Evolutionary conservation across 257 asterid species (phyloP).

Genomic region (Dorcoceras hygrometricum): DNA sequence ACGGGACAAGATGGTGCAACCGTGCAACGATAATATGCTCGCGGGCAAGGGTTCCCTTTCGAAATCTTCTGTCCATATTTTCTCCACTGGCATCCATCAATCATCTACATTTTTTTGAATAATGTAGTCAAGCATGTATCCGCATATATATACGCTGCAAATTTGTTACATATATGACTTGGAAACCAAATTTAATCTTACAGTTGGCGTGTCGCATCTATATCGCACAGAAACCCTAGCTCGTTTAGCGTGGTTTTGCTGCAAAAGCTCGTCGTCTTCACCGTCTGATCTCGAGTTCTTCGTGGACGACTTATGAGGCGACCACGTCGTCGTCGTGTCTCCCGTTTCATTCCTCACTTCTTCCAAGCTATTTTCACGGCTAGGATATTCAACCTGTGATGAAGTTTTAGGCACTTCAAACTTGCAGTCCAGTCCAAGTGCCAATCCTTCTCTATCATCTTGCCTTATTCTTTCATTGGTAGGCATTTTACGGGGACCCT

Average conservation of each 20-base stretch:
- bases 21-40: conserved; percentile 96
- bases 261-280: conserved; percentile 54
- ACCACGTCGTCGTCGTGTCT: conserved; percentile 37
- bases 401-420: conserved; percentile 30
- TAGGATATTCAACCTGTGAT: conserved; percentile 27
- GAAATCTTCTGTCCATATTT: conserved; percentile 95
- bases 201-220: conserved; percentile 91
- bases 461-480: conserved; percentile 25
- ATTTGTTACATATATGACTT: neutral
- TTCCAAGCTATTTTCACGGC: conserved; percentile 52
- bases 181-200: conserved; percentile 20
- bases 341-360: conserved; percentile 52
- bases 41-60: conserved; percentile 95
- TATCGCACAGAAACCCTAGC: conserved; percentile 96
- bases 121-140: no score
- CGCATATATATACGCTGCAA: neutral
- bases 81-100: conserved; percentile 98
- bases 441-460: conserved; percentile 42
- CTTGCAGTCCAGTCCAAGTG: conserved; percentile 62
- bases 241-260: conserved; percentile 71
- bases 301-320: conserved; percentile 29
- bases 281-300: conserved; percentile 47
- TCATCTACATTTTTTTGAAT: conserved; percentile 46
- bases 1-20: conserved; percentile 89
- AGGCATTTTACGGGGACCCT: conserved; percentile 24